Conservation (phyloP, 1,139 yeast genomes). For the Groenewaldozyma auringiensis region DNA sequence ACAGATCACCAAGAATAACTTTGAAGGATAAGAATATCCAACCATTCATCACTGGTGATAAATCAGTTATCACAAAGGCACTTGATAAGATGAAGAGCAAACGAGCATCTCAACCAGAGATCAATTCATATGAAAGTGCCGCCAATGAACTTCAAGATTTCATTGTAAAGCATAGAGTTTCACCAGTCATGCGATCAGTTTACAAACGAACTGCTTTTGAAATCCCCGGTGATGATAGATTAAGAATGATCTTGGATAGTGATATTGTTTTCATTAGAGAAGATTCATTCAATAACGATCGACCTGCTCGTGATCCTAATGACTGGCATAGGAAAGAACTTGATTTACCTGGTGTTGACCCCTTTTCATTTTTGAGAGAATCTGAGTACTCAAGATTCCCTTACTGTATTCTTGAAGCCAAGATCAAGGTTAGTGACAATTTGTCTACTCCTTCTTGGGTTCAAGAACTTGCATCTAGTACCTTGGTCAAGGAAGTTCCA, state of each 20-base stretch:
- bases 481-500: slow-evolving; percentile 84
- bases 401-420: slow-evolving; percentile 84
- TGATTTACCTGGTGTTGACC: slow-evolving; percentile 64
- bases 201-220: slow-evolving; percentile 94
- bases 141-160: slow-evolving; percentile 56
- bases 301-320: slow-evolving; percentile 83
- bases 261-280: slow-evolving; percentile 84
- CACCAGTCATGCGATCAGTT: slow-evolving; percentile 80
- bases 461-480: slow-evolving; percentile 74
- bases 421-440: slow-evolving; percentile 35
- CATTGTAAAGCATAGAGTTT: slow-evolving; percentile 57
- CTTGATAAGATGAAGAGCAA: slow-evolving; percentile 49
- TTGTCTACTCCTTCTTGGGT: slow-evolving; percentile 51
- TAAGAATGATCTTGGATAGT: slow-evolving; percentile 83
- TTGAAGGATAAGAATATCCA: slow-evolving; percentile 75
- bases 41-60: slow-evolving; percentile 44
- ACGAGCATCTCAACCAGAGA: slow-evolving; percentile 35
- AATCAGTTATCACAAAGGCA: slow-evolving; percentile 40
- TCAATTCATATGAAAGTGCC: slow-evolving; percentile 47
- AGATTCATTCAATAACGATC: slow-evolving; percentile 72
- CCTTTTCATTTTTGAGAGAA: slow-evolving; percentile 65
- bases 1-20: slow-evolving; percentile 37
- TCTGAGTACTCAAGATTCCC: slow-evolving; percentile 88
- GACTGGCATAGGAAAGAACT: slow-evolving; percentile 91
- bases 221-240: slow-evolving; percentile 93